Evolutionary conservation across 345 rosid species (phyloP).

Genomic region (Atalantia buxifolia): DNA sequence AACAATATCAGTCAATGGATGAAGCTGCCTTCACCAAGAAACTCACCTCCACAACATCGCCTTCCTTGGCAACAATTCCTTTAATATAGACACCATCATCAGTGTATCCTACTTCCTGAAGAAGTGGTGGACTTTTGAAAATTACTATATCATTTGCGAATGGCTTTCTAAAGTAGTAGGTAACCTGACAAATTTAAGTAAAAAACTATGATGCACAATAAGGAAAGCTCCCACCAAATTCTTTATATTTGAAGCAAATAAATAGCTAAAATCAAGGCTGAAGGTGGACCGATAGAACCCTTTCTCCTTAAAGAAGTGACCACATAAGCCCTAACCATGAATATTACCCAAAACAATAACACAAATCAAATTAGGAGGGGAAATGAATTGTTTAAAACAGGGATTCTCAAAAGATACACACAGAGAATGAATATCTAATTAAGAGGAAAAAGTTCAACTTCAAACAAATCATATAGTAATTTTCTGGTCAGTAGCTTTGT

Average conservation of each 20-base stretch:
- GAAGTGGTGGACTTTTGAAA: constrained; percentile 89
- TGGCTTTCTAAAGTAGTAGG: constrained; percentile 84
- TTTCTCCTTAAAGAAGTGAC: not conserved
- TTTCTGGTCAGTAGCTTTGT: not conserved
- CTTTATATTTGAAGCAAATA: not conserved
- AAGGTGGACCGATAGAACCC: not conserved
- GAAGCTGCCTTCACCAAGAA: not conserved
- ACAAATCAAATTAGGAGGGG: not conserved
- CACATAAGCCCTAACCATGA: not conserved
- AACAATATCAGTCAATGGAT: no score
- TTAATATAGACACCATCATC: constrained; percentile 92
- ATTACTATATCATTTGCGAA: constrained; percentile 90
- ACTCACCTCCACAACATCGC: constrained; percentile 85
- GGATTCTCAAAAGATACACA: not conserved
- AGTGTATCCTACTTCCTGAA: constrained; percentile 89
- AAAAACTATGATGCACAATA: not conserved
- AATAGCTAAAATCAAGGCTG: not conserved
- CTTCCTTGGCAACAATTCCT: constrained; percentile 87
- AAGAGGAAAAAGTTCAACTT: not conserved
- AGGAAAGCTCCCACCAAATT: not conserved
- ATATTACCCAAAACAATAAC: not conserved
- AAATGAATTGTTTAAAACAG: not conserved
- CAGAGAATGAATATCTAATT: not conserved
- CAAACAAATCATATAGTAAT: not conserved
- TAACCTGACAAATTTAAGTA: constrained; percentile 47